Evolutionary conservation across 2,329 filamentous ascomycete genomes (phyloP).

Genomic region (Xylaria hypoxylon): DNA sequence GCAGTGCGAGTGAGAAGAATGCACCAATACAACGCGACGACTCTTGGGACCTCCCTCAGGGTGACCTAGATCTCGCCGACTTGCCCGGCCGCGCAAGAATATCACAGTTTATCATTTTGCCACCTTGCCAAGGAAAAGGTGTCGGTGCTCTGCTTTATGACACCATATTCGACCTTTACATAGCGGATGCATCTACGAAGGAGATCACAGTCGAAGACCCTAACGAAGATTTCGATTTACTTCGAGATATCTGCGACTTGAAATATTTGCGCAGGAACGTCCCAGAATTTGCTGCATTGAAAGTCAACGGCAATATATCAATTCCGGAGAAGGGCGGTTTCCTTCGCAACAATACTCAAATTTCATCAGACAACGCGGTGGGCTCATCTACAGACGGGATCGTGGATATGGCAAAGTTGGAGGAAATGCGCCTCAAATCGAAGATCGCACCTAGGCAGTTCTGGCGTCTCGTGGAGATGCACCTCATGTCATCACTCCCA

Average conservation of each 20-base stretch:
- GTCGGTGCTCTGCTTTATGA: conserved; percentile 85
- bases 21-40: conserved; percentile 44
- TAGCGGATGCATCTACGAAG: conserved; percentile 73
- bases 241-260: conserved; percentile 81
- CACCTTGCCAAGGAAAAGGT: conserved; percentile 84
- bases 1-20: conserved; percentile 50
- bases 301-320: conserved; percentile 63
- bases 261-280: conserved; percentile 68
- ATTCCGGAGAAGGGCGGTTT: conserved; percentile 61
- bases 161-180: conserved; percentile 77
- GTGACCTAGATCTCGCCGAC: conserved; percentile 63
- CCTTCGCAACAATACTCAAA: conserved; percentile 47
- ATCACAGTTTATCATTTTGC: conserved; percentile 92
- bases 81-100: conserved; percentile 84
- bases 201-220: conserved; percentile 96
- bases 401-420: conserved; percentile 67
- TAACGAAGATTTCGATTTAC: conserved; percentile 84
- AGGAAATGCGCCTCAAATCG: conserved; percentile 66
- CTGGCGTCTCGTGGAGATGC: conserved; percentile 78
- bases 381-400: conserved; percentile 58
- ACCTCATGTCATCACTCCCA: conserved; percentile 72
- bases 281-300: conserved; percentile 68
- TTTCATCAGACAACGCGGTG: conserved; percentile 42
- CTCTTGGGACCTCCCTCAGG: conserved; percentile 59
- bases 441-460: conserved; percentile 86